Conservation (phyloP, 169 alveolate species). For the Plasmodium blacklocki region DNA sequence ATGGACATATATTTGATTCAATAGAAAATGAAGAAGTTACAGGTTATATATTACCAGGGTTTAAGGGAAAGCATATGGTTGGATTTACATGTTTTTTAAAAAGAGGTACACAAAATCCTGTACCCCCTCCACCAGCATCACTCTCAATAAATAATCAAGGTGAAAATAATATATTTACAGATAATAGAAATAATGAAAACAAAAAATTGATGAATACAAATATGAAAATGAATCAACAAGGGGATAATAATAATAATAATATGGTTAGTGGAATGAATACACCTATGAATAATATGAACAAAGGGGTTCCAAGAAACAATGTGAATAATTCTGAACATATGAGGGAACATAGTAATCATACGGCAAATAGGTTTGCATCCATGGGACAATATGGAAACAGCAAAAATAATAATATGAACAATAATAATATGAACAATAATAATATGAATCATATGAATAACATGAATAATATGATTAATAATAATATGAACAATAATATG, state of each 20-base stretch:
- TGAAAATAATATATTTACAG: constrained; percentile 13
- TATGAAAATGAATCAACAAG: constrained; percentile 22
- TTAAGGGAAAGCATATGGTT: constrained; percentile 69
- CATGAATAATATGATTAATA: background rate
- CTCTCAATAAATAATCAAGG: constrained; percentile 9
- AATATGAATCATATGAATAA: no score
- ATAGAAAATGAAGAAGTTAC: constrained; percentile 11
- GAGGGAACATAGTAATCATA: constrained; percentile 1
- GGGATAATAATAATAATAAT: background rate
- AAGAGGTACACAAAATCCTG: constrained; percentile 49
- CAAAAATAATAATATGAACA: background rate
- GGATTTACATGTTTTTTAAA: constrained; percentile 73
- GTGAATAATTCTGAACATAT: background rate
- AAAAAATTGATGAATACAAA: constrained; percentile 22
- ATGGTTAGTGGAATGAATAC: constrained; percentile 5
- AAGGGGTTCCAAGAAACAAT: no score
- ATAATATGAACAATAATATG: background rate
- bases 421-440: background rate
- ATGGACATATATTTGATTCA: background rate
- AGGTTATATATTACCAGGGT: constrained; percentile 59
- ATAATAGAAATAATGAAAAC: constrained; percentile 17
- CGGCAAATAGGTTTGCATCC: background rate
- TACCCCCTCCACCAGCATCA: constrained; percentile 38
- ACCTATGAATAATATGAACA: constrained; percentile 7
- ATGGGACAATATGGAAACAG: background rate